These are phyloP conservation scores for Malus sieversii DNA, from an alignment of 306 rosid species.

Conservation along the genomic window DNA sequence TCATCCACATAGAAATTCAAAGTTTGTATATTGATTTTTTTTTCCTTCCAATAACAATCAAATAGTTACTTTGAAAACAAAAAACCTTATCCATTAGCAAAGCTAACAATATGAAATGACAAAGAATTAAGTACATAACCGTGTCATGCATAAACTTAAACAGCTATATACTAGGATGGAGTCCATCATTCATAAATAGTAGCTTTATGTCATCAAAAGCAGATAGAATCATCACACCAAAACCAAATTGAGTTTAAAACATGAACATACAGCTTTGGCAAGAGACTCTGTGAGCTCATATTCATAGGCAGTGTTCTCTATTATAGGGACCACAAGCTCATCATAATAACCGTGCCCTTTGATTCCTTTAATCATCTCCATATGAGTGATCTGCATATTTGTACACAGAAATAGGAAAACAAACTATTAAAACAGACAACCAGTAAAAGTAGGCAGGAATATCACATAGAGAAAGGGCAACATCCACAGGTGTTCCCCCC, in stretches of 20 bases:
- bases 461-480: background rate
- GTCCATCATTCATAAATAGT: background rate
- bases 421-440: background rate
- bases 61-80: background rate
- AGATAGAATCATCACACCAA: background rate
- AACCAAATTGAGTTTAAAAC: background rate
- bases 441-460: constrained; percentile 11
- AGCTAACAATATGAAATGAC: background rate
- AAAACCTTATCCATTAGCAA: background rate
- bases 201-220: background rate
- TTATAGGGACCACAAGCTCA: constrained; percentile 91
- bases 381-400: constrained; percentile 82
- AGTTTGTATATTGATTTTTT: background rate
- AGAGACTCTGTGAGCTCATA: constrained; percentile 82
- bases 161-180: background rate
- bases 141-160: background rate
- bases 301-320: constrained; percentile 88
- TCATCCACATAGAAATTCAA: background rate
- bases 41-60: background rate
- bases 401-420: constrained; percentile 4
- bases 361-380: constrained; percentile 99
- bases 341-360: constrained; percentile 96
- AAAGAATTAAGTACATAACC: background rate
- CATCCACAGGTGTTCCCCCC: background rate
- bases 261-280: constrained; percentile 81